Base-by-base conservation (phyloP, 345 rosid species). In the Limnanthes douglasii region DNA sequence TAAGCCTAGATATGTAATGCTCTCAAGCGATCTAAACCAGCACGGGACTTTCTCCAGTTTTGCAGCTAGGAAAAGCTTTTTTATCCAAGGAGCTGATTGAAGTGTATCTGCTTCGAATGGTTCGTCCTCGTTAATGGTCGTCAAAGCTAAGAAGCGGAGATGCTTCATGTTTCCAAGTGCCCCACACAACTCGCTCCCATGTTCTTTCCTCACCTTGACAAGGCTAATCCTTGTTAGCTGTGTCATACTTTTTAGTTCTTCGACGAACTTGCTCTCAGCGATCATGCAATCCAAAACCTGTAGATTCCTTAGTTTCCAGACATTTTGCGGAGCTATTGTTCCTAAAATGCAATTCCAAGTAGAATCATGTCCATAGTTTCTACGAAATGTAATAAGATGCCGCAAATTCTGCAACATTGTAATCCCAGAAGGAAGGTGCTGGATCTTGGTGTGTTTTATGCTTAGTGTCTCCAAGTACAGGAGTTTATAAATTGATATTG, bases 11-110 rank as follows among this genome's bases (percentile, higher is more conserved):
- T 20, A 15, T 4, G 44, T 28, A 2, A 57, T 32, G 53, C 27
- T 54, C 1, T 54, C 45, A 24, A 58, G 68, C 10, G 47, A 37
- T 10, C 18, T 34, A 18, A 68, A 59, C 75, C 75, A 68, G 1
- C 11, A 34, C 5, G 70, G 61, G 12, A 63, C 48, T 12, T 23
- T 63, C 28, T 53, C 49, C 20, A 56, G 28, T 37, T 53, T 63
- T 21, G 67, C 70, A 3, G 34, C 30, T 4, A 60, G 46, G 22
- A 8, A 30, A 7, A 63, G 59, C 35, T 18, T 60, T 30, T 50
- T 49, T 16, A 68, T 54, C 15, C 40, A 31, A 7, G 51, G 33
- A 30, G 51, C 49, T 4, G 34, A 11, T 26, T 26, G 3, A 2
- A 6, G 8, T 2, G 2, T 12, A 8, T 26, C 30, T 6, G 30